Conservation (phyloP, 1,284 basidiomycete species). For the Rhodotorula sp. region DNA sequence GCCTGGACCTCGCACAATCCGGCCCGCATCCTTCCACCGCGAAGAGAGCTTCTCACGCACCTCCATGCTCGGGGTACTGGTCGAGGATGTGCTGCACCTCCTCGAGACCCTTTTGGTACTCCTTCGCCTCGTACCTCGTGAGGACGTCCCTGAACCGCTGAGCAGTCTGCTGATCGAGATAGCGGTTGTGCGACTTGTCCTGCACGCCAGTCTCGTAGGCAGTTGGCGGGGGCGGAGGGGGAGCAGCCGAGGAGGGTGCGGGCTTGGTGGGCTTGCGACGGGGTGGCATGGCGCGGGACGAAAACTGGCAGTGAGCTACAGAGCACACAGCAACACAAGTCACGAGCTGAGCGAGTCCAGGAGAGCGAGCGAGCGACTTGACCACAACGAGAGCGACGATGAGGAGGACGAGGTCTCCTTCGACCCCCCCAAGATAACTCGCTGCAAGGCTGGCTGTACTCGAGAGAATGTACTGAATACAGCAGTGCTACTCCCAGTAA, state of each 20-base stretch:
- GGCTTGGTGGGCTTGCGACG: constrained; percentile 12
- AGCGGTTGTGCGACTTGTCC: constrained; percentile 13
- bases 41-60: constrained; percentile 52
- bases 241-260: background rate
- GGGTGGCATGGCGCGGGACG: constrained; percentile 11
- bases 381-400: background rate
- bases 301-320: too few relatives aligned
- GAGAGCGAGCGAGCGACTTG: background rate
- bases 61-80: constrained; percentile 93
- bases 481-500: too few relatives aligned
- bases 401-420: too few relatives aligned
- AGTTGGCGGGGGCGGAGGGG: background rate
- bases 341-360: background rate
- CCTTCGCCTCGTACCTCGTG: constrained; percentile 76
- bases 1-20: background rate
- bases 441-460: too few relatives aligned
- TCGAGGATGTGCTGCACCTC: constrained; percentile 91
- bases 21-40: background rate
- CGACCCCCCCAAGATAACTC: too few relatives aligned
- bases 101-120: constrained; percentile 87
- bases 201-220: constrained; percentile 2
- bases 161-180: constrained; percentile 78
- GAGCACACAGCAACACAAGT: too few relatives aligned
- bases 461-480: too few relatives aligned
- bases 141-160: constrained; percentile 84